Base-by-base conservation (phyloP, 345 rosid genomes). In the Eucalyptus caleyi region DNA sequence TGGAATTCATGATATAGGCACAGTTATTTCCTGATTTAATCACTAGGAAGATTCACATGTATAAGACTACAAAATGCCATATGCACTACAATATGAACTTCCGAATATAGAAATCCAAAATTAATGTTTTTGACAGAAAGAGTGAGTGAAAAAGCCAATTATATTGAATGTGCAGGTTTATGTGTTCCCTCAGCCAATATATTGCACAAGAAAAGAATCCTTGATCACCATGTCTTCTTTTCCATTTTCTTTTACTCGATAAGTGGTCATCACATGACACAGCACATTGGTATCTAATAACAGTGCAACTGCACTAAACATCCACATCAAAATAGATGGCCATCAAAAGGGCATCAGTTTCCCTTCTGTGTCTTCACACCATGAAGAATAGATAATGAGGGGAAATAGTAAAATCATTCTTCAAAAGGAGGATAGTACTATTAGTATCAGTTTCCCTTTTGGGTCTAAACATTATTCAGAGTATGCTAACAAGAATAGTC, bases 1-100 rank as follows among this genome's bases (percentile, higher is more conserved):
- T 97, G 97, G 40, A 90, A 49, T 24, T 42, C 42, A 90, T 47
- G 53, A 56, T 34, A 19, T 45, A 40, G 23, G 16, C 49, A 89
- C 60, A 87, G 86, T 34, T 13, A 45, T 86, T 49, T 44, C 85
- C 59, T 15, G 45, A 62, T 65, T 50, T 50, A 23, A 37, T 34
- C 9, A 50, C 59, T 26, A 37, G 62, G 27, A 67, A 50, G 24
- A 62, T 15, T 88, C 34, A 42, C 56, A 32, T 23, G 40, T 89
- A 62, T 50, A 60, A 32, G 85, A 88, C 59, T 53, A 56, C 44
- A 81, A 24, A 26, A 53, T 53, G 83, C 42, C 83, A 19, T 19
- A 37, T 11, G 47, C 23, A 37, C 83, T 44, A 77, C 47, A 37
- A 37, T 72, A 37, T 19, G 14, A 21, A 21, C 27, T 19, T 21